A percentile compares a stretch with the other conserved stretches of the same genome.
Conservation (phyloP, 129 eudicot species). For the Lactuca sativa region DNA sequence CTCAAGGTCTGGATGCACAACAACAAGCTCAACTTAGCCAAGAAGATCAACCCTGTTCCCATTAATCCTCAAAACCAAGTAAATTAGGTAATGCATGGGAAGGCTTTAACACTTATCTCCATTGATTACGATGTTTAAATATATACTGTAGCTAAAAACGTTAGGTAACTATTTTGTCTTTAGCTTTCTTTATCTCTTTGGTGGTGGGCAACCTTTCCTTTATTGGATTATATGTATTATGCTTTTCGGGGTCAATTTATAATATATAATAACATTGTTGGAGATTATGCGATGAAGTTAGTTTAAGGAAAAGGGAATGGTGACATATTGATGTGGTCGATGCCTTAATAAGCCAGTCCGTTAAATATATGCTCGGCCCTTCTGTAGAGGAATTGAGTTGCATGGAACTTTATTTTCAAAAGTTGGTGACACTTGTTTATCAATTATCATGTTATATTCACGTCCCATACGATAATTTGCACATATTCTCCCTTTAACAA, state of each 20-base stretch:
- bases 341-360: not conserved
- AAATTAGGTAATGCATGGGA: not conserved
- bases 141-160: no score
- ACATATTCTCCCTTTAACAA: no score
- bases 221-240: not conserved
- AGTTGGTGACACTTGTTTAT: not conserved
- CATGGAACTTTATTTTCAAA: not conserved
- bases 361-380: not conserved
- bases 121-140: not conserved
- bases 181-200: no score
- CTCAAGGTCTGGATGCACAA: slow-evolving; percentile 87
- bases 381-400: not conserved
- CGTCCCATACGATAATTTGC: not conserved
- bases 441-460: not conserved
- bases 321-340: not conserved
- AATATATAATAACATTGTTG: not conserved
- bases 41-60: slow-evolving; percentile 36
- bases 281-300: not conserved
- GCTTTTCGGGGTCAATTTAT: slow-evolving; percentile 3
- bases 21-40: slow-evolving; percentile 58
- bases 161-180: no score
- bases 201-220: not conserved
- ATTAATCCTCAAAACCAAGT: slow-evolving; percentile 24
- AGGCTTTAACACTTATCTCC: not conserved
- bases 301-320: slow-evolving; percentile 4